These are phyloP conservation scores for Sporothrix sp. DNA, from an alignment of 2,329 filamentous ascomycete species.

Conservation along the genomic window DNA sequence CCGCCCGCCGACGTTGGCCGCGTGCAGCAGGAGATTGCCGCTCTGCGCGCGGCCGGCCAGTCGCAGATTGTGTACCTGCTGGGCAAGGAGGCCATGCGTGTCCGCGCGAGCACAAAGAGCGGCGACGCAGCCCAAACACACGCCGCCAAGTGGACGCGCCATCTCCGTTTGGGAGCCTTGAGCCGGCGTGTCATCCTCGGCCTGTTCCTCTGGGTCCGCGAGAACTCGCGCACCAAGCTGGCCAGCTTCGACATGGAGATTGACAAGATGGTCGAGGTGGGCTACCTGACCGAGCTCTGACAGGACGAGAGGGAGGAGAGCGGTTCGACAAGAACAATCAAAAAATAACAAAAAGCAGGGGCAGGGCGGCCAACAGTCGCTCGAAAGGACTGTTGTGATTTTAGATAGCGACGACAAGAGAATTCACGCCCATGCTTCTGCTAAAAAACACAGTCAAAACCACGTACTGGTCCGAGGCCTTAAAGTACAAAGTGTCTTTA, in stretches of 20 bases:
- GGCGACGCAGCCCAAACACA: neutral
- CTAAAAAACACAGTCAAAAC: too few relatives aligned
- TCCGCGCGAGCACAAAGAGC: slow-evolving; percentile 25
- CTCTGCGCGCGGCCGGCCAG: slow-evolving; percentile 34
- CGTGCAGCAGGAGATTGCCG: slow-evolving; percentile 28
- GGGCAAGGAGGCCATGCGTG: slow-evolving; percentile 53
- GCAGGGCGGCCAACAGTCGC: neutral
- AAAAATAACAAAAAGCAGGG: neutral
- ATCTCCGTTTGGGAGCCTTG: slow-evolving; percentile 22
- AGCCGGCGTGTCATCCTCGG: slow-evolving; percentile 38
- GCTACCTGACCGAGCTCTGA: slow-evolving; percentile 57
- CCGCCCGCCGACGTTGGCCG: neutral
- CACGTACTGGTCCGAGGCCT: too few relatives aligned
- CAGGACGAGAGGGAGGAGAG: neutral
- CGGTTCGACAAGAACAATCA: neutral
- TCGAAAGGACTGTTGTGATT: too few relatives aligned
- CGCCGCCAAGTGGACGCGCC: neutral
- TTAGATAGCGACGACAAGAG: too few relatives aligned
- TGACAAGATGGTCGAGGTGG: slow-evolving; percentile 56
- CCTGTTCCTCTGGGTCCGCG: slow-evolving; percentile 53
- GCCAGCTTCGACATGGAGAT: slow-evolving; percentile 50
- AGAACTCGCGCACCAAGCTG: slow-evolving; percentile 58
- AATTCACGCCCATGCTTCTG: too few relatives aligned
- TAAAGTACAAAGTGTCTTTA: too few relatives aligned
- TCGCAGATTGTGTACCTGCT: slow-evolving; percentile 46